A percentile compares a stretch with the other conserved stretches of the same genome.
phyloP scores from a whole-genome alignment of 139 green algal genomes.

The Asterochloris erici region DNA sequence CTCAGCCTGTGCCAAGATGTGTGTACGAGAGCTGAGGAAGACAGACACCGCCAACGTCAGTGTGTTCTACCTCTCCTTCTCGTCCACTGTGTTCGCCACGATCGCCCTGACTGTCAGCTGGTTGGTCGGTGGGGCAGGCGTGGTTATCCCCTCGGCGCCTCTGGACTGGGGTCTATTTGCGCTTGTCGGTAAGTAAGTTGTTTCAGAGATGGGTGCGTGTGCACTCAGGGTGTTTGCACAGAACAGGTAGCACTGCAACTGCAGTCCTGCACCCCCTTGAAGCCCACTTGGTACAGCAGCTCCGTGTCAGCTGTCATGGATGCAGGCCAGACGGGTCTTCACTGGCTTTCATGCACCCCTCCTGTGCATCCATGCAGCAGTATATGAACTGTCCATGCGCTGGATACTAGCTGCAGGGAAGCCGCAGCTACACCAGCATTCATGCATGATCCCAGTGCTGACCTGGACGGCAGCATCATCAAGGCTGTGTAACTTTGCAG shows the following conservation, averaged over 20 bases:
- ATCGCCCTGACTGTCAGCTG: neutral
- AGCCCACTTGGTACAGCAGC: too few species aligned
- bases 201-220: neutral
- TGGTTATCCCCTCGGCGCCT: neutral
- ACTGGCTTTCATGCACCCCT: too few species aligned
- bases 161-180: conserved; percentile 18
- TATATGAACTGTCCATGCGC: too few species aligned
- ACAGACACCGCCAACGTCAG: conserved; percentile 25
- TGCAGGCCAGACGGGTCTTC: too few species aligned
- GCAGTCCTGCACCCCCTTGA: too few species aligned
- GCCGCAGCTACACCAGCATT: too few species aligned
- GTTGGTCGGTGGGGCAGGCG: neutral
- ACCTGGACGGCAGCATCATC: too few species aligned
- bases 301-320: too few species aligned
- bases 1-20: conserved; percentile 33
- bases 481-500: too few species aligned
- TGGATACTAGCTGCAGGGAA: too few species aligned
- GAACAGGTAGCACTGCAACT: neutral
- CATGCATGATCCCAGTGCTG: too few species aligned
- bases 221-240: neutral
- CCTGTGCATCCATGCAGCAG: too few species aligned
- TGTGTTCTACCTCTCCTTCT: conserved; percentile 27
- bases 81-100: conserved; percentile 17
- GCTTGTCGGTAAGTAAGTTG: neutral
- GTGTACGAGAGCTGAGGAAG: conserved; percentile 30